These are phyloP conservation scores for Eutrema japonicum DNA, from an alignment of 345 rosid species.

Conservation along the genomic window DNA sequence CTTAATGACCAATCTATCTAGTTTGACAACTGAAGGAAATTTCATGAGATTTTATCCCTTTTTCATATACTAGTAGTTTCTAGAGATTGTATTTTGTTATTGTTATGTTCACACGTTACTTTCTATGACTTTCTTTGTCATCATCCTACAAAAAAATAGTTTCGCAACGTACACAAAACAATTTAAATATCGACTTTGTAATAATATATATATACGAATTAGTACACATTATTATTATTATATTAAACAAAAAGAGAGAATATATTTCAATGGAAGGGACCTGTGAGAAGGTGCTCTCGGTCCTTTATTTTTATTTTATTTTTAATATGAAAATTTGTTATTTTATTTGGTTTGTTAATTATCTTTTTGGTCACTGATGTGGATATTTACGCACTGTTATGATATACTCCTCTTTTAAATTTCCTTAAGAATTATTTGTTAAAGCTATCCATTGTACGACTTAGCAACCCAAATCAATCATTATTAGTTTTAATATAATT, in stretches of 20 bases:
- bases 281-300: constrained; percentile 41
- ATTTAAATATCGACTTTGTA: constrained; percentile 34
- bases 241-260: constrained; percentile 35
- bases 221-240: constrained; percentile 11
- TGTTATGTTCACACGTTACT: constrained; percentile 43
- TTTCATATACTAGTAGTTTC: constrained; percentile 15
- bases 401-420: constrained; percentile 31
- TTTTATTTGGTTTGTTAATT: constrained; percentile 35
- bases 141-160: constrained; percentile 31
- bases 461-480: constrained; percentile 47
- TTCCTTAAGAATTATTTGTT: constrained; percentile 34
- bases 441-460: constrained; percentile 46
- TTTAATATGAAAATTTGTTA: constrained; percentile 9
- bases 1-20: constrained; percentile 14
- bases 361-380: constrained; percentile 38
- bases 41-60: constrained; percentile 28
- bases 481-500: constrained; percentile 35
- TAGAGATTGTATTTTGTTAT: constrained; percentile 25
- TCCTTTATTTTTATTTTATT: constrained; percentile 7
- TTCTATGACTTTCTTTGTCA: constrained; percentile 36
- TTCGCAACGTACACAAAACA: constrained; percentile 30
- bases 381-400: constrained; percentile 42
- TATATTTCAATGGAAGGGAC: constrained; percentile 42
- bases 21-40: constrained; percentile 34
- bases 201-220: constrained; percentile 32